These are phyloP conservation scores for Ulota crispa DNA, from an alignment of 225 moss, liverwort and hornwort genomes.

Conservation along the genomic window DNA sequence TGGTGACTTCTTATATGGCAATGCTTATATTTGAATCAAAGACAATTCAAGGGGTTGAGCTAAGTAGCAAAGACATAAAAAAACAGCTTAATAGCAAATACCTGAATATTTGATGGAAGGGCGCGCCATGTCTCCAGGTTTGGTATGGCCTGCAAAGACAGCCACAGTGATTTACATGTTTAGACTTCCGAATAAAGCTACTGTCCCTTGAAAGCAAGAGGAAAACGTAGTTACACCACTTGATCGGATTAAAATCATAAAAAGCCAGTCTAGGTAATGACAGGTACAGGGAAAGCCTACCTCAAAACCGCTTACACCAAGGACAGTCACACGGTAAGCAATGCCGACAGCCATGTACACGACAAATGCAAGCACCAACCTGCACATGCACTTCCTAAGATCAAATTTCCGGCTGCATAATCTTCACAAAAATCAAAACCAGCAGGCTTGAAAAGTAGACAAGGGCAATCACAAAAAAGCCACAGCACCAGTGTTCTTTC, in stretches of 20 bases:
- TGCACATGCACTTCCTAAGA: slow-evolving; percentile 33
- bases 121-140: slow-evolving; percentile 82
- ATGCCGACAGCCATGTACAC: slow-evolving; percentile 92
- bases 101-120: slow-evolving; percentile 78
- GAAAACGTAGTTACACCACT: background rate
- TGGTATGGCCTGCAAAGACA: slow-evolving; percentile 69
- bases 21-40: background rate
- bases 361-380: slow-evolving; percentile 74
- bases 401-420: slow-evolving; percentile 5
- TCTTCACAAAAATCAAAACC: background rate
- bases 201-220: background rate
- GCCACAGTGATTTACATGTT: background rate
- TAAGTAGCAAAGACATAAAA: background rate
- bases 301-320: slow-evolving; percentile 90
- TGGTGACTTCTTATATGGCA: background rate
- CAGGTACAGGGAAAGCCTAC: slow-evolving; percentile 32
- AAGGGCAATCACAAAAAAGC: background rate
- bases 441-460: background rate
- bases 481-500: background rate
- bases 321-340: slow-evolving; percentile 86
- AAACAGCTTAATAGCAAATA: slow-evolving; percentile 9
- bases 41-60: background rate
- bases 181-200: background rate
- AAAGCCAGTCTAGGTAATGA: background rate
- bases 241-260: background rate